A percentile compares a stretch with the other conserved stretches of the same genome.
These are phyloP conservation scores for Russula griseocarnosa DNA, from an alignment of 768 basidiomycete species.

Conservation along the genomic window DNA sequence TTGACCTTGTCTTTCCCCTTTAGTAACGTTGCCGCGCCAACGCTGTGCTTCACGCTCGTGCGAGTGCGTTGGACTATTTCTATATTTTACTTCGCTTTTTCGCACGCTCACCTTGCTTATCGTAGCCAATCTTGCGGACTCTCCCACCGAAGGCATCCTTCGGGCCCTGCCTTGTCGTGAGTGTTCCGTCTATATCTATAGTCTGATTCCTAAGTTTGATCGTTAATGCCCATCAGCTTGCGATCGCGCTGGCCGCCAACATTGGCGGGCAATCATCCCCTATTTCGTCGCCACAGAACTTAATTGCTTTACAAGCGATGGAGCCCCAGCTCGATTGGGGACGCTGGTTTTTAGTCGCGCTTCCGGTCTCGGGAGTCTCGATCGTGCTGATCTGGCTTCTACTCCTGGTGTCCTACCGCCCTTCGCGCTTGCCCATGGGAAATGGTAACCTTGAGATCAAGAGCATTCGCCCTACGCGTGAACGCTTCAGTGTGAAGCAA, in stretches of 20 bases:
- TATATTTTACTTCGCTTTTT: constrained; percentile 11
- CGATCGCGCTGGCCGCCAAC: constrained; percentile 96
- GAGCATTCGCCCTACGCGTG: constrained; percentile 76
- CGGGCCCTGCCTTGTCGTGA: constrained; percentile 85
- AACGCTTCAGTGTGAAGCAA: constrained; percentile 78
- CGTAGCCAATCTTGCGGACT: constrained; percentile 87
- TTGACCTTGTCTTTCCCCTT: constrained; percentile 5
- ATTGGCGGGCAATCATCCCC: constrained; percentile 97
- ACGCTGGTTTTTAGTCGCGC: constrained; percentile 88
- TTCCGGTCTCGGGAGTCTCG: constrained; percentile 86
- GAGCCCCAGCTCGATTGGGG: constrained; percentile 81
- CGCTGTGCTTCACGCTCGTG: constrained; percentile 93
- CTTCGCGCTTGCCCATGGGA: constrained; percentile 65
- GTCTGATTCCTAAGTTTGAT: background rate
- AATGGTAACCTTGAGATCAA: constrained; percentile 80
- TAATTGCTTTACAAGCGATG: constrained; percentile 90
- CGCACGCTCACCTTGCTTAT: constrained; percentile 16
- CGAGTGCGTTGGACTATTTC: constrained; percentile 50
- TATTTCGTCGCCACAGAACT: constrained; percentile 96
- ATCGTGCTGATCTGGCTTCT: constrained; percentile 90
- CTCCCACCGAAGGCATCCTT: constrained; percentile 84
- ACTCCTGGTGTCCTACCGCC: constrained; percentile 76
- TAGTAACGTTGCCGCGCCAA: constrained; percentile 96
- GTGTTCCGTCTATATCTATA: constrained; percentile 33
- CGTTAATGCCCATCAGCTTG: constrained; percentile 52